These are phyloP conservation scores for Boletus barrowsii DNA, from an alignment of 768 basidiomycete species.

Conservation along the genomic window DNA sequence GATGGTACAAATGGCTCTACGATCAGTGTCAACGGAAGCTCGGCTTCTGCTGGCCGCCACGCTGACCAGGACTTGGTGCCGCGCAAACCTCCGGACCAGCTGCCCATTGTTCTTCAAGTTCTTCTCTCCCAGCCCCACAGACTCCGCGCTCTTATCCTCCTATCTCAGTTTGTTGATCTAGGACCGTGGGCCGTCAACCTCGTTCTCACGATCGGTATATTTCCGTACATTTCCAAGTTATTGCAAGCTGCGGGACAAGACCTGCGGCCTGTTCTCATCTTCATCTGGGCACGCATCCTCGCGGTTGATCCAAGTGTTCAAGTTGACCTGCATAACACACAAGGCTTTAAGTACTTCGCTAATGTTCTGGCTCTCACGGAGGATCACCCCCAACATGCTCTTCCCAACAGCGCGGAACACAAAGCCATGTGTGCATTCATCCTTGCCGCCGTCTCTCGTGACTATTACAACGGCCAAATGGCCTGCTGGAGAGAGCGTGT, in stretches of 20 bases:
- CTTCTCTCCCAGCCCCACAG: slow-evolving; percentile 95
- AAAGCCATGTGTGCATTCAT: slow-evolving; percentile 99
- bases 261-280: slow-evolving; percentile 95
- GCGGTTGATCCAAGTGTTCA: slow-evolving; percentile 96
- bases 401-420: slow-evolving; percentile 95
- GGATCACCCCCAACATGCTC: slow-evolving; percentile 48
- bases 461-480: slow-evolving; percentile 81
- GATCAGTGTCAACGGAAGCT: slow-evolving; percentile 17
- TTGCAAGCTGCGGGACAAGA: slow-evolving; percentile 93
- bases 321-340: slow-evolving; percentile 76
- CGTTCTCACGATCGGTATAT: slow-evolving; percentile 94
- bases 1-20: slow-evolving; percentile 16
- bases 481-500: slow-evolving; percentile 80
- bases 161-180: slow-evolving; percentile 96
- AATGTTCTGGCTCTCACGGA: slow-evolving; percentile 68
- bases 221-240: slow-evolving; percentile 96
- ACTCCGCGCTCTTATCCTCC: slow-evolving; percentile 88
- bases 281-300: slow-evolving; percentile 97
- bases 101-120: slow-evolving; percentile 97
- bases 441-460: slow-evolving; percentile 84
- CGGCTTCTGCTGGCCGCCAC: slow-evolving; percentile 4
- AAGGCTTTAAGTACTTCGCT: slow-evolving; percentile 84
- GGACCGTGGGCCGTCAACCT: slow-evolving; percentile 99
- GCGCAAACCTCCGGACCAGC: slow-evolving; percentile 92
- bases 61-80: slow-evolving; percentile 56